phyloP scores from a whole-genome alignment of 2,329 filamentous ascomycete genomes.

The Reticulascus tulasneorum region DNA sequence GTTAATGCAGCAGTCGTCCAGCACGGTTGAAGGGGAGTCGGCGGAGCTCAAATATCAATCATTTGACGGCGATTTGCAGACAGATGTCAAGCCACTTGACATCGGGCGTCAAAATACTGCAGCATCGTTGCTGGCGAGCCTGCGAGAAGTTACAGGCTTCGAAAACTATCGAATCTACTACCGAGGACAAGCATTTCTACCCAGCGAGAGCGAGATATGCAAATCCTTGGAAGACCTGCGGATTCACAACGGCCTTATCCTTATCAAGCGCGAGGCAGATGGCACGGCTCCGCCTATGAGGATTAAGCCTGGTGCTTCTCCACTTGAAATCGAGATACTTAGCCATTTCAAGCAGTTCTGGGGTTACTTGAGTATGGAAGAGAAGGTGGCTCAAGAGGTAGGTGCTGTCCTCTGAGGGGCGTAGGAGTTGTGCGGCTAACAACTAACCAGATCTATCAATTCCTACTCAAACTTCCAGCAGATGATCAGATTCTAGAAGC shows the following conservation, averaged over 20 bases:
- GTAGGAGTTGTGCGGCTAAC: slow-evolving; percentile 14
- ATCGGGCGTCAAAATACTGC: slow-evolving; percentile 71
- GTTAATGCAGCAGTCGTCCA: slow-evolving; percentile 46
- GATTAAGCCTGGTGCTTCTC: slow-evolving; percentile 49
- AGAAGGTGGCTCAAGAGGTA: slow-evolving; percentile 65
- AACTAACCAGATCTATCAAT: slow-evolving; percentile 57
- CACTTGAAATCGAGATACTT: slow-evolving; percentile 74
- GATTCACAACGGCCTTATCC: slow-evolving; percentile 59
- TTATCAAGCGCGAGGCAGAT: slow-evolving; percentile 59
- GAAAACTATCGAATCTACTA: slow-evolving; percentile 72
- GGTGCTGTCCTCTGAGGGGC: slow-evolving; percentile 10
- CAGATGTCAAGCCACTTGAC: slow-evolving; percentile 56
- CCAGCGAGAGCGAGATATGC: slow-evolving; percentile 54
- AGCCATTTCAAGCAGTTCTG: slow-evolving; percentile 82
- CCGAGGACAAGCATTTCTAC: slow-evolving; percentile 61
- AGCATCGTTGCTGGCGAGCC: slow-evolving; percentile 61
- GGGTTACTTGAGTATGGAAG: slow-evolving; percentile 70
- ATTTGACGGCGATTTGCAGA: slow-evolving; percentile 59
- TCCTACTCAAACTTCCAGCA: slow-evolving; percentile 66
- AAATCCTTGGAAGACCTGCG: slow-evolving; percentile 66
- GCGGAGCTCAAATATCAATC: slow-evolving; percentile 70
- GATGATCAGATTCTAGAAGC: slow-evolving; percentile 58
- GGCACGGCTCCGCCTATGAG: slow-evolving; percentile 36
- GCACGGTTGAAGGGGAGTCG: slow-evolving; percentile 56
- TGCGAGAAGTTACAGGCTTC: slow-evolving; percentile 69